A percentile compares a stretch with the other conserved stretches of the same genome.
phyloP scores from a whole-genome alignment of 768 basidiomycete genomes.

The Tylopilus rubrobrunneus region DNA sequence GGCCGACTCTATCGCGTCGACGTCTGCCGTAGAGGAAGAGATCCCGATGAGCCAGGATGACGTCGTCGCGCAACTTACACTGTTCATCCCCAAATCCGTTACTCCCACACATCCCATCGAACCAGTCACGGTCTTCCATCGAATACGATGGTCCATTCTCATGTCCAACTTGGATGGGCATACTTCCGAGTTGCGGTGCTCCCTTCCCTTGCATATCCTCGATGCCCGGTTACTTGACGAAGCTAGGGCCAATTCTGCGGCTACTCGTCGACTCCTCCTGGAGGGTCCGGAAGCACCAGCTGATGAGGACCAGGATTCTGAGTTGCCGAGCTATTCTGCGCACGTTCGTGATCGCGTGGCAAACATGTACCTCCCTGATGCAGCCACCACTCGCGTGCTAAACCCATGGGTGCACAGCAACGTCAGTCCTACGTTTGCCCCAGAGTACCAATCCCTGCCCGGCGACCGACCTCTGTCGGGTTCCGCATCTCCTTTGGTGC shows the following conservation, averaged over 20 bases:
- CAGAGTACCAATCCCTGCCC: constrained; percentile 15
- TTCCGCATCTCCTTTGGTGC: constrained; percentile 38
- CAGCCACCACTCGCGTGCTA: constrained; percentile 56
- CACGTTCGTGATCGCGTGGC: constrained; percentile 90
- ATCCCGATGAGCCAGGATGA: constrained; percentile 38
- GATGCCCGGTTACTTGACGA: constrained; percentile 71
- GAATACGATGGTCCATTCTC: constrained; percentile 74
- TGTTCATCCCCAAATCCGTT: constrained; percentile 54
- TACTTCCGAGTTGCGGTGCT: constrained; percentile 91
- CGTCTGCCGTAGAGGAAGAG: constrained; percentile 13
- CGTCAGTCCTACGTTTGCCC: constrained; percentile 35
- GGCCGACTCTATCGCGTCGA: constrained; percentile 7
- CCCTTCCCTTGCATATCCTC: constrained; percentile 83
- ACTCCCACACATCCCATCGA: constrained; percentile 74
- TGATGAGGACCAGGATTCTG: constrained; percentile 57
- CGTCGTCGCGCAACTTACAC: constrained; percentile 54
- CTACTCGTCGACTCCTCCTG: constrained; percentile 57
- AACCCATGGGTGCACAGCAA: constrained; percentile 57
- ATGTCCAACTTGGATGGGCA: constrained; percentile 89
- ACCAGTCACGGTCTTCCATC: constrained; percentile 73
- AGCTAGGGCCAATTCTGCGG: constrained; percentile 65
- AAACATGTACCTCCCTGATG: constrained; percentile 66
- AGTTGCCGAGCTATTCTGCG: constrained; percentile 84
- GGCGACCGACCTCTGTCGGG: constrained; percentile 30
- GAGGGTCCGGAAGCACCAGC: constrained; percentile 35